Conservation (phyloP, 2,329 filamentous ascomycete species). For the Curvularia hawaiiensis region DNA sequence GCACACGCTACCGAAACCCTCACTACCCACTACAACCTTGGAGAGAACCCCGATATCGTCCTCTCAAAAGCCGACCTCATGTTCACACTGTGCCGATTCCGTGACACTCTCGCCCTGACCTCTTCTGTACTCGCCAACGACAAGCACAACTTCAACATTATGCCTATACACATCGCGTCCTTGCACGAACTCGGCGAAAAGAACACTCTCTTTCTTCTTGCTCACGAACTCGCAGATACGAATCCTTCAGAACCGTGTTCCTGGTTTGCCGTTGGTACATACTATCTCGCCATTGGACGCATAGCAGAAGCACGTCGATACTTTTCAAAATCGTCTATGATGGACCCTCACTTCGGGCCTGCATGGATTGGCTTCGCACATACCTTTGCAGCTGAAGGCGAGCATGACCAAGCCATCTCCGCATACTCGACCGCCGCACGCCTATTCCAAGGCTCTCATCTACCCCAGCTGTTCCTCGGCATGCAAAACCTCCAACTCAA, state of each 20-base stretch:
- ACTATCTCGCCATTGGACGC: conserved; percentile 88
- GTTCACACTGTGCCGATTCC: conserved; percentile 93
- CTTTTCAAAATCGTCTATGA: conserved; percentile 92
- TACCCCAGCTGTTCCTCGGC: conserved; percentile 92
- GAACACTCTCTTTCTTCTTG: conserved; percentile 87
- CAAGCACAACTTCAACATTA: conserved; percentile 85
- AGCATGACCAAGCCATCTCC: conserved; percentile 97
- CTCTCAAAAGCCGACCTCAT: conserved; percentile 88
- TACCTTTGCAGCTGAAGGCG: conserved; percentile 95
- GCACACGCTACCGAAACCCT: conserved; percentile 86
- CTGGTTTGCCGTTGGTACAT: conserved; percentile 93
- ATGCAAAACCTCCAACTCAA: conserved; percentile 98
- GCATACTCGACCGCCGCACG: conserved; percentile 95
- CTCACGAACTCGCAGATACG: conserved; percentile 89
- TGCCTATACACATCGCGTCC: conserved; percentile 90
- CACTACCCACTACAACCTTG: conserved; percentile 89
- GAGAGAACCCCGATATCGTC: conserved; percentile 85
- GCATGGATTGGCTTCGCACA: conserved; percentile 99
- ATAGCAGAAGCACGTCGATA: conserved; percentile 93
- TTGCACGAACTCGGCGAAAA: conserved; percentile 86
- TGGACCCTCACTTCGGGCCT: conserved; percentile 96
- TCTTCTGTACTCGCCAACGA: conserved; percentile 81
- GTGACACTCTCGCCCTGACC: conserved; percentile 83
- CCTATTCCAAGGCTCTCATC: conserved; percentile 94
- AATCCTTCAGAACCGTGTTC: conserved; percentile 90